Evolutionary conservation across 2,329 filamentous ascomycete genomes (phyloP).

Genomic region (Pyrenophora graminea): DNA sequence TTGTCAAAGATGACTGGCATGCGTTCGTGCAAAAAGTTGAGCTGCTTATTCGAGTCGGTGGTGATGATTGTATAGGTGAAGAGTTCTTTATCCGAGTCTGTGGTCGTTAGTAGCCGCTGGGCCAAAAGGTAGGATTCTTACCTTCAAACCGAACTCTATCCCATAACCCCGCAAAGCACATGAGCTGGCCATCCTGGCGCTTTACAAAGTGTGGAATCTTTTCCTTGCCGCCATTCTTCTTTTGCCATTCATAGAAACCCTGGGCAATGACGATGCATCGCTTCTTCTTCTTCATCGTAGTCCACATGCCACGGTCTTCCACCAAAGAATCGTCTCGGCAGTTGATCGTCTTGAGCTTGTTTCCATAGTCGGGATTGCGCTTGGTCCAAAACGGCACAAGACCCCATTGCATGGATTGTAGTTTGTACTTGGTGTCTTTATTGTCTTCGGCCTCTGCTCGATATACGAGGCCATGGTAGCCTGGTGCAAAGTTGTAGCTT

Average conservation of each 20-base stretch:
- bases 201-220: conserved; percentile 85
- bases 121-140: conserved; percentile 36
- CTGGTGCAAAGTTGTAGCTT: conserved; percentile 91
- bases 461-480: conserved; percentile 83
- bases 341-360: conserved; percentile 88
- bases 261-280: conserved; percentile 86
- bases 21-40: conserved; percentile 86
- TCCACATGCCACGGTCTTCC: conserved; percentile 83
- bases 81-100: conserved; percentile 67
- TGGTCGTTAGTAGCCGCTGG: conserved; percentile 26
- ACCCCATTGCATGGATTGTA: conserved; percentile 95
- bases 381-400: conserved; percentile 94
- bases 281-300: conserved; percentile 84
- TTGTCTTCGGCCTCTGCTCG: conserved; percentile 71
- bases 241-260: conserved; percentile 96
- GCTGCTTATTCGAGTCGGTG: conserved; percentile 78
- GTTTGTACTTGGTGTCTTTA: conserved; percentile 69
- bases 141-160: conserved; percentile 83
- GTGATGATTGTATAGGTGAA: conserved; percentile 97
- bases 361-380: conserved; percentile 74
- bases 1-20: conserved; percentile 94
- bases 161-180: conserved; percentile 92
- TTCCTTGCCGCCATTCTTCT: conserved; percentile 74
- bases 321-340: conserved; percentile 86
- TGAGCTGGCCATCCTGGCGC: conserved; percentile 77